Base-by-base conservation (phyloP, 495 filamentous ascomycete species). In the Baudoinia panamericana region DNA sequence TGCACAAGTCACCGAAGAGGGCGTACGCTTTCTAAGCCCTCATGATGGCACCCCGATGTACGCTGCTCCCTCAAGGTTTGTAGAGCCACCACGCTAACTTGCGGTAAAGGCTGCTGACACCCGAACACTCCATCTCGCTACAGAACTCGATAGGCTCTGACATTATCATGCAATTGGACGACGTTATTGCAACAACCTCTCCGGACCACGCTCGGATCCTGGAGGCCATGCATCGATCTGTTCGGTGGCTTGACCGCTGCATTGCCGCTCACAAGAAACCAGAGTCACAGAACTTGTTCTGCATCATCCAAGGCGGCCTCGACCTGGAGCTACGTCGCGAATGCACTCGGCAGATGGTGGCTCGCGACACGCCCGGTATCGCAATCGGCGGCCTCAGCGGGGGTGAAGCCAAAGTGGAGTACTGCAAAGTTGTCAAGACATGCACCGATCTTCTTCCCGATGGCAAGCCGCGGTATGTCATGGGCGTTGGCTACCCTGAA, bases 81-180 rank as follows among this genome's bases (percentile, higher is more conserved):
- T 23, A 37, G 6, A 34, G 31, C 5, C 13, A 23, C 26, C 16
- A 2, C 6, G 34, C 34, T 37, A n/a, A 37, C 22, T 11, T 13
- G 5, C 6, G 13, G 13, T 17, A 2, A 11, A 34, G 34, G 46
- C 75, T 96, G 8, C 76, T 99, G 10, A 96, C 92, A 0, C 90
- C 90, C 3, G 90, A 99, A 57, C 88, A 95, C 63, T 96, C 90
- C 1, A 96, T 96, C 44, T 79, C 80, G 17, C 72, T 99, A 13
- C 90, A 99, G 56, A 95, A 96, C 59, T 84, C 80, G 22, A 96
- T 99, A 53, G 92, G 90, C 52, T 90, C 84, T 37, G 90, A 99
- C 64, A 96, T 99, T 53, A 93, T 96, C 22, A 96, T 99, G 92
- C 92, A 96, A 60, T 72, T 99, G 6, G 90, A 99, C 63, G 90